Evolutionary conservation across 805 yeast genomes (phyloP).

Genomic region (Candida andamanensis): DNA sequence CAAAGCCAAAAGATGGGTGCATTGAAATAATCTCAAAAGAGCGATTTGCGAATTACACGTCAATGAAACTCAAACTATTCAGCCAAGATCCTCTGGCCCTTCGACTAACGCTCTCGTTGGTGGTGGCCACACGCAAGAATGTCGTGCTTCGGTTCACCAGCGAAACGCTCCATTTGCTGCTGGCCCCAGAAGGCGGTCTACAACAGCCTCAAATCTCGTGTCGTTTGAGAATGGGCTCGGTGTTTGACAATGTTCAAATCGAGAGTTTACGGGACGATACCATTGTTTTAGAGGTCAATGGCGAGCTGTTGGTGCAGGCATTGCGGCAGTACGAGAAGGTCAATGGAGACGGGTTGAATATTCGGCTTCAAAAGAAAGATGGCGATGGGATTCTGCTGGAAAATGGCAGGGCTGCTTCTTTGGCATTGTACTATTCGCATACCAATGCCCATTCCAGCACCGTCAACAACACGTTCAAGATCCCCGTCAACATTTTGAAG

Average conservation of each 20-base stretch:
- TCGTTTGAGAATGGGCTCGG: conserved; percentile 38
- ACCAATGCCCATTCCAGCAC: conserved; percentile 36
- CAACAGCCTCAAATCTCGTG: conserved; percentile 68
- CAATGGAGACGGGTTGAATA: conserved; percentile 44
- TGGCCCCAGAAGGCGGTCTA: conserved; percentile 36
- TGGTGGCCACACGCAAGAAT: conserved; percentile 6
- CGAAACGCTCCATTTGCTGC: conserved; percentile 44
- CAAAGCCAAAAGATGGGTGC: conserved; percentile 2
- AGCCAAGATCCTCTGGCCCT: conserved; percentile 5
- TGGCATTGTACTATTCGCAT: conserved; percentile 54
- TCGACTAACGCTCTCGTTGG: conserved; percentile 6
- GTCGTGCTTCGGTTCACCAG: conserved; percentile 56
- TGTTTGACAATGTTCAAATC: conserved; percentile 48
- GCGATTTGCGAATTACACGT: too few relatives aligned
- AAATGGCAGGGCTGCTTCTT: conserved; percentile 42
- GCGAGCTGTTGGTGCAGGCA: conserved; percentile 56
- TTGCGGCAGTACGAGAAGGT: conserved; percentile 52
- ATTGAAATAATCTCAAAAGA: too few relatives aligned
- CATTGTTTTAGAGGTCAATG: conserved; percentile 56
- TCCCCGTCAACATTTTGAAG: conserved; percentile 64
- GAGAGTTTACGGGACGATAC: conserved; percentile 49
- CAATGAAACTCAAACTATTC: conserved; percentile 12
- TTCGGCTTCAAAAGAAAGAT: conserved; percentile 47
- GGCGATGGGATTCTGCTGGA: conserved; percentile 12
- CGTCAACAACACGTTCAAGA: conserved; percentile 59